Base-by-base conservation (phyloP, 1,284 basidiomycete genomes). In the Gymnopus androsaceus region DNA sequence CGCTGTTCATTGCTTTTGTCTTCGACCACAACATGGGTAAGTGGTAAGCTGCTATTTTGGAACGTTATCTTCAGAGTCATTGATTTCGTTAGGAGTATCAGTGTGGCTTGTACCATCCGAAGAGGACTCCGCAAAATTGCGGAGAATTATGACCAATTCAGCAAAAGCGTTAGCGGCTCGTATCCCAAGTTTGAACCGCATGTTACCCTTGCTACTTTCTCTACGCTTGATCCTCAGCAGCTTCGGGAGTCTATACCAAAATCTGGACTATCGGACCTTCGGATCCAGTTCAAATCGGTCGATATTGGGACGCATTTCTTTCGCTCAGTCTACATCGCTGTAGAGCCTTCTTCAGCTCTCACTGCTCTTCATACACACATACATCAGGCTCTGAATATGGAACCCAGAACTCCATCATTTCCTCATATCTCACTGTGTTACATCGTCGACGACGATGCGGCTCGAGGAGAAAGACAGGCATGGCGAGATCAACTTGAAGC, bases 341-440 rank as follows among this genome's bases (percentile, higher is more conserved):
- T 86, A 62, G 63, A 69, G 31, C 75, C 70, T 5, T 76, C 79
- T 2, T 62, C 64, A 1, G 79, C 73, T 23, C 72, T 91, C 21
- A 59, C 67, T 14, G 64, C 64, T n/a, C 67, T 90, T 34, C 85
- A 84, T 60, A 66, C 63, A 15, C 64, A 73, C 17, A 71, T 90
- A 9, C 74, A 79, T 58, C 62, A 63, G 4, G 63, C 63, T 14
- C 68, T 88, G 33, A 72, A 71, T 3, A 61, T 78, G 15, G 67
- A 74, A 27, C 74, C 79, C 0, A 63, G 64, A 4, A 82, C 82
- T 1, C 85, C 86, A 0, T 69, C 73, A 34, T 84, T 82, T 59
- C 84, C 88, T 12, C 88, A 91, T 66, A 59, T 89, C 60, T 91
- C 89, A 34, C 59, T 91, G 58, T 83, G 80, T 61, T 91, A 91